Conservation (phyloP, 2,329 filamentous ascomycete species). For the Arachnopeziza araneosa region DNA sequence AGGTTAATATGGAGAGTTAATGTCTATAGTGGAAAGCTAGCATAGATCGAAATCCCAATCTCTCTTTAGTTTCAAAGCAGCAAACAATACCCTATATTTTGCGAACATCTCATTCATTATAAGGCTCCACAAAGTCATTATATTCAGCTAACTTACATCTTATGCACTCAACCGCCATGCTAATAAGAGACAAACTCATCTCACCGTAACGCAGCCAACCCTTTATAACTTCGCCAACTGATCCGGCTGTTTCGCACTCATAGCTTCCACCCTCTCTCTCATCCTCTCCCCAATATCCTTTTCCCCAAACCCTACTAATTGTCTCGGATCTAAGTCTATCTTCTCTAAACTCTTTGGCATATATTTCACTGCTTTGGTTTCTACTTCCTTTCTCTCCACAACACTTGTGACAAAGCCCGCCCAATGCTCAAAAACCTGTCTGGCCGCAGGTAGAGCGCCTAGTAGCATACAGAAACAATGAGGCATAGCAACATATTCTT, state of each 20-base stretch:
- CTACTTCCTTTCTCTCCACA: slow-evolving; percentile 22
- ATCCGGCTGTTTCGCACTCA: neutral
- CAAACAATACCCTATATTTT: too few species aligned
- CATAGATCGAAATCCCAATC: too few species aligned
- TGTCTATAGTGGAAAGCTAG: too few species aligned
- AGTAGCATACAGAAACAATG: slow-evolving; percentile 64
- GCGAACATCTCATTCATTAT: too few species aligned
- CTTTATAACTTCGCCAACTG: neutral
- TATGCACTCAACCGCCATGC: neutral
- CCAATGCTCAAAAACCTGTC: slow-evolving; percentile 51
- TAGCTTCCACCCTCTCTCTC: slow-evolving; percentile 11
- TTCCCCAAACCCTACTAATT: slow-evolving; percentile 39
- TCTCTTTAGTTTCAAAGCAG: too few species aligned
- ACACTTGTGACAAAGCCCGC: slow-evolving; percentile 47
- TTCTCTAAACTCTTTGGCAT: slow-evolving; percentile 48
- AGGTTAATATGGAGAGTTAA: too few species aligned
- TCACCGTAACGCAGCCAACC: neutral
- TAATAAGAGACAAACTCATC: neutral
- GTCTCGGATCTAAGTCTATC: slow-evolving; percentile 37
- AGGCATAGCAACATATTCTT: slow-evolving; percentile 77
- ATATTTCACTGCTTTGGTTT: slow-evolving; percentile 40
- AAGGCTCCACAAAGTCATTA: too few species aligned
- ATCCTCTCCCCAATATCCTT: slow-evolving; percentile 40
- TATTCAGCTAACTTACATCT: too few species aligned
- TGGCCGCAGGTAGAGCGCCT: slow-evolving; percentile 38